Evolutionary conservation across 2,329 filamentous ascomycete species (phyloP).

Genomic region (Exophiala mesophila): DNA sequence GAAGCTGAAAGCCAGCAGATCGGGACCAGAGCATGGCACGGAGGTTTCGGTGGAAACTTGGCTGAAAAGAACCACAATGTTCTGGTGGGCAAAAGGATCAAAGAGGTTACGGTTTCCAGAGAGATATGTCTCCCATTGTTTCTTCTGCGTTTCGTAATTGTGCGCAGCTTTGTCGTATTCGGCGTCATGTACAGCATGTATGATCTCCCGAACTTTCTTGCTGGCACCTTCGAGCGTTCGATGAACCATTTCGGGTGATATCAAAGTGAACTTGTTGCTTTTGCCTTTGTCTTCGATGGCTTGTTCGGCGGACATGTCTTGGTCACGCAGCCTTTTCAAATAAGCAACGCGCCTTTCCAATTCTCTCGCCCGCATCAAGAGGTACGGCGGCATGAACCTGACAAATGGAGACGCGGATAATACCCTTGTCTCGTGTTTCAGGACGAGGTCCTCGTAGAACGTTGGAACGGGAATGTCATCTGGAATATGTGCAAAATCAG

Average conservation of each 20-base stretch:
- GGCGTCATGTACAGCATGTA: slow-evolving; percentile 91
- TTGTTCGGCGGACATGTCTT: slow-evolving; percentile 43
- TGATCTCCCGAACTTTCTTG: slow-evolving; percentile 82
- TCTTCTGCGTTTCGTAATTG: slow-evolving; percentile 88
- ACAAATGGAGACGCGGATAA: slow-evolving; percentile 95
- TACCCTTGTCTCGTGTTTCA: slow-evolving; percentile 87
- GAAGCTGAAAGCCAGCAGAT: slow-evolving; percentile 83
- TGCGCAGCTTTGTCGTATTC: slow-evolving; percentile 95
- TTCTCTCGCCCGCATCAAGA: slow-evolving; percentile 86
- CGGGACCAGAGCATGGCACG: slow-evolving; percentile 86
- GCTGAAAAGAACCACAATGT: slow-evolving; percentile 90
- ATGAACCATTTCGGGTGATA: slow-evolving; percentile 93
- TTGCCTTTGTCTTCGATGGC: slow-evolving; percentile 58
- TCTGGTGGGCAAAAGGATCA: slow-evolving; percentile 92
- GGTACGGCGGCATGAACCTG: slow-evolving; percentile 87
- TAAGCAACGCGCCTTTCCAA: slow-evolving; percentile 81
- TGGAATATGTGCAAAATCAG: slow-evolving; percentile 56
- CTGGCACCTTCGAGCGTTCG: slow-evolving; percentile 73
- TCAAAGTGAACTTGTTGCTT: slow-evolving; percentile 75
- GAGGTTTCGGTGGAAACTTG: slow-evolving; percentile 90
- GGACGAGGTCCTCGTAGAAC: slow-evolving; percentile 92
- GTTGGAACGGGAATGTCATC: slow-evolving; percentile 81
- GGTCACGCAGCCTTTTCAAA: slow-evolving; percentile 75
- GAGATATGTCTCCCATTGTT: slow-evolving; percentile 94
- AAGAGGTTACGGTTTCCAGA: slow-evolving; percentile 84